A percentile compares a stretch with the other conserved stretches of the same genome.
These are phyloP conservation scores for Starmera quercuum DNA, from an alignment of 805 yeast genomes.

Conservation along the genomic window DNA sequence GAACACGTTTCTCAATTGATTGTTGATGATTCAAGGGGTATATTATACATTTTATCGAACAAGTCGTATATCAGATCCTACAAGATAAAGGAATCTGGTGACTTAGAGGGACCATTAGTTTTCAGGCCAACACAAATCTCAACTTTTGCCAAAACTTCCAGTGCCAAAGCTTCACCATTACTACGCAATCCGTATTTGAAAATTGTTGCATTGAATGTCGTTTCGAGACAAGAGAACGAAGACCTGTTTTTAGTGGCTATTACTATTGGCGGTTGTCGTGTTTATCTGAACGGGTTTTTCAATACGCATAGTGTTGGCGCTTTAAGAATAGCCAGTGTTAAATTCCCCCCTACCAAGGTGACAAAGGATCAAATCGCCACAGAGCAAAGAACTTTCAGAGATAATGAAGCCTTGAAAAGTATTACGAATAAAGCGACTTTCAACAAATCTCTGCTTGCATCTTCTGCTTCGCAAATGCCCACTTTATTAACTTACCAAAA, in stretches of 20 bases:
- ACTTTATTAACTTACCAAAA: constrained; percentile 41
- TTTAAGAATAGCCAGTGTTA: constrained; percentile 39
- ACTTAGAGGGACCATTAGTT: constrained; percentile 32
- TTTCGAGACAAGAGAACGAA: constrained; percentile 55
- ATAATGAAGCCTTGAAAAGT: constrained; percentile 24
- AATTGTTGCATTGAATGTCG: constrained; percentile 56
- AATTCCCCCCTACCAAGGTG: constrained; percentile 58
- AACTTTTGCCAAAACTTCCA: constrained; percentile 32
- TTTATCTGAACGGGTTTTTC: constrained; percentile 42
- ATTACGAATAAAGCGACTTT: constrained; percentile 21
- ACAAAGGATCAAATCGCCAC: constrained; percentile 21
- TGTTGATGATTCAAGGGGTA: constrained; percentile 70
- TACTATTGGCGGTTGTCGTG: constrained; percentile 77
- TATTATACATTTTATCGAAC: constrained; percentile 76
- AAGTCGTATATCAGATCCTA: constrained; percentile 78
- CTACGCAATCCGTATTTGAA: constrained; percentile 47
- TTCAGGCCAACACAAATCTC: constrained; percentile 29
- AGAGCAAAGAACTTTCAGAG: constrained; percentile 17
- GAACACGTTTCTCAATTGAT: constrained; percentile 60
- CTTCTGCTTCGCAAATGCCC: constrained; percentile 22
- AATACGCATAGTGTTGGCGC: constrained; percentile 28
- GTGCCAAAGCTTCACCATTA: constrained; percentile 45
- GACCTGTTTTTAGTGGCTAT: constrained; percentile 70
- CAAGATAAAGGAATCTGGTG: constrained; percentile 38
- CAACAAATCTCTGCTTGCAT: constrained; percentile 7